phyloP scores from a whole-genome alignment of 2,329 filamentous ascomycete species.

The Nemania serpens region DNA sequence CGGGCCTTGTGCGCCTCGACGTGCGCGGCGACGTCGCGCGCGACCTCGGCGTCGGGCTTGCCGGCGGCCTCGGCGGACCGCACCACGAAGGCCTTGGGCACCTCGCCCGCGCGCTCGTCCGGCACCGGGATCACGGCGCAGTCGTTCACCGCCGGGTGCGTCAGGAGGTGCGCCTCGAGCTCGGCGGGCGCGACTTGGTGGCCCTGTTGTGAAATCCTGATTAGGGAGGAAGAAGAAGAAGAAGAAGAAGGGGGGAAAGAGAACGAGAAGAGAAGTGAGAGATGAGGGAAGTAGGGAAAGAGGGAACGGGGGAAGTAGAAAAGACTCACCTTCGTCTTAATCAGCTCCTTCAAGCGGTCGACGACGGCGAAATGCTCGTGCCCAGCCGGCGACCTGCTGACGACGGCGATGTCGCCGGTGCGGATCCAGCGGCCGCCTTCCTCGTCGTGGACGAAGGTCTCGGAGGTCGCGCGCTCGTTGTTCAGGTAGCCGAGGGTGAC shows the following conservation, averaged over 20 bases:
- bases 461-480: conserved; percentile 79
- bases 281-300: not conserved
- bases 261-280: not conserved
- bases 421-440: conserved; percentile 77
- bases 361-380: conserved; percentile 84
- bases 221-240: not conserved
- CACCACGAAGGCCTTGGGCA: conserved; percentile 71
- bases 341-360: conserved; percentile 66
- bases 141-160: conserved; percentile 76
- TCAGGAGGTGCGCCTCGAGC: conserved; percentile 78
- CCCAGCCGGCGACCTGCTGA: conserved; percentile 66
- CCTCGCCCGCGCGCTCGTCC: conserved; percentile 64
- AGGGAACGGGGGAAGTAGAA: not conserved
- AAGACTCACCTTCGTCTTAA: conserved; percentile 54
- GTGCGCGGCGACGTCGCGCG: conserved; percentile 54
- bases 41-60: conserved; percentile 45
- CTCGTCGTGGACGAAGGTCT: conserved; percentile 72
- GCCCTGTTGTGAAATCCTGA: conserved; percentile 50
- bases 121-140: conserved; percentile 78
- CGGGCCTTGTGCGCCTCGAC: conserved; percentile 62
- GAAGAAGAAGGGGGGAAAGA: too few relatives aligned
- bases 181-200: conserved; percentile 84
- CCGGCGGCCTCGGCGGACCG: conserved; percentile 48
- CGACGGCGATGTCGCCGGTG: conserved; percentile 82
- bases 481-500: conserved; percentile 84